These are phyloP conservation scores for Lodderomyces orthopsilosis DNA, from an alignment of 1,139 yeast genomes.

Conservation along the genomic window DNA sequence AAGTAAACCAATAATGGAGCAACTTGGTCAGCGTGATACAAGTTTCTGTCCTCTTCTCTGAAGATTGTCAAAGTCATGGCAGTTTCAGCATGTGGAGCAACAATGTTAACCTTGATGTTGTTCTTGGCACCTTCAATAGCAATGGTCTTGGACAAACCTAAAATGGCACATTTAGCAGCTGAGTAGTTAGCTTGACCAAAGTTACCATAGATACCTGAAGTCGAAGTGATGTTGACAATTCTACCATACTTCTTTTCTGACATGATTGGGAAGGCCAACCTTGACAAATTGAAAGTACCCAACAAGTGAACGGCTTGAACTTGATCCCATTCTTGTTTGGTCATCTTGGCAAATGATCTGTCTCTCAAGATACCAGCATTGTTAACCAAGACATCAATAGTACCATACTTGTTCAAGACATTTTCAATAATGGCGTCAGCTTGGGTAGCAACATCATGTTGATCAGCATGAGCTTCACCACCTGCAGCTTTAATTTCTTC, in stretches of 20 bases:
- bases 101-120: constrained; percentile 73
- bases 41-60: constrained; percentile 70
- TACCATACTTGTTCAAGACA: constrained; percentile 75
- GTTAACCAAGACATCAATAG: constrained; percentile 82
- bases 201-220: constrained; percentile 96
- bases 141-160: constrained; percentile 80
- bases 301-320: constrained; percentile 80
- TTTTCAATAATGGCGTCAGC: constrained; percentile 76
- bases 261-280: constrained; percentile 92
- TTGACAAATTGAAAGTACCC: constrained; percentile 80
- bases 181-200: constrained; percentile 97
- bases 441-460: constrained; percentile 76
- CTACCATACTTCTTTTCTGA: constrained; percentile 75
- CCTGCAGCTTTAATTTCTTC: constrained; percentile 76
- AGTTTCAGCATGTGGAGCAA: constrained; percentile 98
- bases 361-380: constrained; percentile 96
- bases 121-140: constrained; percentile 87
- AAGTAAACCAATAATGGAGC: constrained; percentile 85
- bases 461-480: constrained; percentile 80
- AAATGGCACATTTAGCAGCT: constrained; percentile 86
- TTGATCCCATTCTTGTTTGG: constrained; percentile 78
- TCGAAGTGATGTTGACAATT: constrained; percentile 86
- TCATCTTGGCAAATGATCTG: constrained; percentile 81
- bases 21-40: constrained; percentile 84
- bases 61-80: constrained; percentile 92